Evolutionary conservation across 106 monocot genomes (phyloP), one percentile per base, ranked within the genome.

Genomic region (Dendrobium huoshanense): DNA sequence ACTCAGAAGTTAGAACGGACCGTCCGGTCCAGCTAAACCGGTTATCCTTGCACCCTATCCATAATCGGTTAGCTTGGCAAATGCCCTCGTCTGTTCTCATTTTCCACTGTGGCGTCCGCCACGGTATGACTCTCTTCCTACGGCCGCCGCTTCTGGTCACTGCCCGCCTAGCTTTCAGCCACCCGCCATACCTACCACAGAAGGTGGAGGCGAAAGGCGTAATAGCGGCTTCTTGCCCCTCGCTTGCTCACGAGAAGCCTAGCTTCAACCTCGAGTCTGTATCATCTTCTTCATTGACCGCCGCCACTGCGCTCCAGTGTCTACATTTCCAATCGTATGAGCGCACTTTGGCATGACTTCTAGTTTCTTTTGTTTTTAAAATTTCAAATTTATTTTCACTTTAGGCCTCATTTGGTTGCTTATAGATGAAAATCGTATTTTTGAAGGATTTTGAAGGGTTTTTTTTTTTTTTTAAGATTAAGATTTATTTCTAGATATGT

Each of bases 261-360:
- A 85, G 43, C 4, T 82, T 44, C 19, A 73, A 48, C 22, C 74
- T n/a, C 19, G 75, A 79, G 55, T 73, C 27, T 73, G 47, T 33
- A 24, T 43, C 64, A 9, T 77, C 84, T 6, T 75, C 83, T 15
- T 67, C 91, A 59, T 68, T 77, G 47, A 76, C 85, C 47, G 1
- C 80, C 9, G 41, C 78, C 68, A 78, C 83, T 44, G 79, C 88
- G 31, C 93, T 96, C 54, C 55, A 90, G 9, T 96, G 96, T 86
- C 81, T 85, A 17, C 96, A 96, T 81, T 96, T 96, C 88, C 79
- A 89, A 78, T 82, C 88, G 96, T 96, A 87, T 31, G 83, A 27
- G 25, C 13, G 18, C 7, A 54, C 47, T 72, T 55, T 45, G 17
- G 1, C 20, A 42, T 27, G 29, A 29, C 13, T 16, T 18, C 15